Evolutionary conservation across 805 yeast genomes (phyloP).

Genomic region (Jamesozyma spencerorum): DNA sequence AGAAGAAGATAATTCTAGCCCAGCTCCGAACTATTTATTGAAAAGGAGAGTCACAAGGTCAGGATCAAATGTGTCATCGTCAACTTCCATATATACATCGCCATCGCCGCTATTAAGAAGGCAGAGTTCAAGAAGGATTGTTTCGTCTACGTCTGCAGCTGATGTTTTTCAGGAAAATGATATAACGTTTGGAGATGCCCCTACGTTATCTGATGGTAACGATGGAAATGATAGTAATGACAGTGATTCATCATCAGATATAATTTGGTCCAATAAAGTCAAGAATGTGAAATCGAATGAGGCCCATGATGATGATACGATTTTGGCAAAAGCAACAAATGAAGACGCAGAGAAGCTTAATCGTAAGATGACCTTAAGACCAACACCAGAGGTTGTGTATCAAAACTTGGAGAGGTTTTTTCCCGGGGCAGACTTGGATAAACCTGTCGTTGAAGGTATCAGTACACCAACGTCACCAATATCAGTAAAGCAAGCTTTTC

Average conservation of each 20-base stretch:
- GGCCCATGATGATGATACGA: background rate
- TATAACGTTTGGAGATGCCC: conserved; percentile 68
- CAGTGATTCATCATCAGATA: conserved; percentile 23
- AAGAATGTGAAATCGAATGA: background rate
- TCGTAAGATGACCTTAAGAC: conserved; percentile 66
- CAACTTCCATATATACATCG: conserved; percentile 13
- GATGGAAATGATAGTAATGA: conserved; percentile 39
- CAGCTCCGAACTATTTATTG: conserved; percentile 9
- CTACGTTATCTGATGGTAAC: conserved; percentile 44
- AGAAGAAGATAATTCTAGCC: conserved; percentile 8
- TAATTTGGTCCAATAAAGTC: conserved; percentile 18
- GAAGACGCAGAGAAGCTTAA: conserved; percentile 6
- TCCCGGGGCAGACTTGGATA: conserved; percentile 86
- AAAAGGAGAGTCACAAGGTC: conserved; percentile 19
- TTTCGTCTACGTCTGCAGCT: conserved; percentile 30
- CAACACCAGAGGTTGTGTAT: conserved; percentile 89
- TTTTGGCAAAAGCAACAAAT: background rate
- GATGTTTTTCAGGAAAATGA: conserved; percentile 63
- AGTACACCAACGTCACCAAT: conserved; percentile 50
- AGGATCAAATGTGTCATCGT: conserved; percentile 8
- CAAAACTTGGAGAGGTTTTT: conserved; percentile 85
- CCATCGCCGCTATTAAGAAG: conserved; percentile 25
- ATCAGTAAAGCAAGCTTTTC: conserved; percentile 6
- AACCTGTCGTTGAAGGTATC: conserved; percentile 72
- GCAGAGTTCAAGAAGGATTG: conserved; percentile 27